Conservation (phyloP, 768 basidiomycete genomes). For the Trametes cinnabarina region DNA sequence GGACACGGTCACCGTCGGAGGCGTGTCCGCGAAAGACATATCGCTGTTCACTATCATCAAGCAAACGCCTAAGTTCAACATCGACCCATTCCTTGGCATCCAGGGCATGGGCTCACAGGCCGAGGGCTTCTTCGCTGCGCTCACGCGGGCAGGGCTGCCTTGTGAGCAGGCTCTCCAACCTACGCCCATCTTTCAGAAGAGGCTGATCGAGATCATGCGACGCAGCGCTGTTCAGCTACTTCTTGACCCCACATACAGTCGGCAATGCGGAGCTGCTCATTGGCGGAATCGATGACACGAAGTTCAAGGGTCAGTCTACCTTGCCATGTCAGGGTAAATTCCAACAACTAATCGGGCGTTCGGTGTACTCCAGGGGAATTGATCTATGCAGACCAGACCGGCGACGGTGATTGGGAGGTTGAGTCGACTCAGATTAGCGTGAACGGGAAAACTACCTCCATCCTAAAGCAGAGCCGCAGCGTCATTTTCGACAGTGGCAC, state of each 20-base stretch:
- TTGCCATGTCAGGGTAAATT: neutral
- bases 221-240: slow-evolving; percentile 50
- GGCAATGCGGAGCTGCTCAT: slow-evolving; percentile 49
- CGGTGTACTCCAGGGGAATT: slow-evolving; percentile 35
- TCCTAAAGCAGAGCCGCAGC: slow-evolving; percentile 39
- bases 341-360: neutral
- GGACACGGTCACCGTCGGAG: slow-evolving; percentile 52
- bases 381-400: slow-evolving; percentile 42
- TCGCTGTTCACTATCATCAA: slow-evolving; percentile 50
- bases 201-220: neutral
- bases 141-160: slow-evolving; percentile 48
- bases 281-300: slow-evolving; percentile 51
- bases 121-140: slow-evolving; percentile 49
- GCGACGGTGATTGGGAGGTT: slow-evolving; percentile 44
- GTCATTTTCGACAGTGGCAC: slow-evolving; percentile 61
- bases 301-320: slow-evolving; percentile 42
- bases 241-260: slow-evolving; percentile 40
- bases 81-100: slow-evolving; percentile 57
- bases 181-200: no score
- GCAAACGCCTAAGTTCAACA: slow-evolving; percentile 50
- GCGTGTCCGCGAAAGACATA: slow-evolving; percentile 37
- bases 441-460: slow-evolving; percentile 49
- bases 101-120: slow-evolving; percentile 52
- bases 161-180: slow-evolving; percentile 33
- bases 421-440: slow-evolving; percentile 46